phyloP scores from a whole-genome alignment of 352 stramenopile species.

The Chrysophaeum taylorii region DNA sequence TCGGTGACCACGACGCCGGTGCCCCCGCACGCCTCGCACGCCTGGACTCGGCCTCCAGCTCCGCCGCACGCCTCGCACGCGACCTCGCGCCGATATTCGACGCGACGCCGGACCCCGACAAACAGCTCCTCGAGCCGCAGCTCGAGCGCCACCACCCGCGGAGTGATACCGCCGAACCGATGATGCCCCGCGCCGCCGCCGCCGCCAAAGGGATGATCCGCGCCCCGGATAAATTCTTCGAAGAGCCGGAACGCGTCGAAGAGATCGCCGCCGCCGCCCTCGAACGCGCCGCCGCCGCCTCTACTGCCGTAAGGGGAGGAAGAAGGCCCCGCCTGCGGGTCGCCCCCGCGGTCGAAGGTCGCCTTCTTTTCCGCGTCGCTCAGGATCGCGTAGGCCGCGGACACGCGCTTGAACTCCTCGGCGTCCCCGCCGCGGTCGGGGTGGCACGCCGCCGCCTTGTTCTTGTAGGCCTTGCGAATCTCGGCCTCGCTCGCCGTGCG shows the following conservation, averaged over 20 bases:
- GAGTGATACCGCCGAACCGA: neutral
- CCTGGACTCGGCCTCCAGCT: neutral
- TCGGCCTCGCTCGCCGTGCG: constrained; percentile 29
- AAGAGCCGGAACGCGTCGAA: neutral
- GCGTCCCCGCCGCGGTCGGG: constrained; percentile 65
- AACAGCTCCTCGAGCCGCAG: constrained; percentile 4
- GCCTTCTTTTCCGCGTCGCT: neutral
- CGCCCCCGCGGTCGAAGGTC: neutral
- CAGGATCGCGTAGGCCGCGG: constrained; percentile 65
- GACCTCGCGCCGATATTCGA: neutral
- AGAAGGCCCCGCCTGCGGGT: neutral
- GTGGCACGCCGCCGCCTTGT: constrained; percentile 63
- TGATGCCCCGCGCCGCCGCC: neutral
- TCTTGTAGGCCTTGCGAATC: constrained; percentile 80
- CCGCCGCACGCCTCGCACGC: neutral
- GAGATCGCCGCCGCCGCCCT: neutral
- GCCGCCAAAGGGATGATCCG: neutral
- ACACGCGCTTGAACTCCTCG: constrained; percentile 66
- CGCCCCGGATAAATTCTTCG: neutral
- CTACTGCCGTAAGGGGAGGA: neutral
- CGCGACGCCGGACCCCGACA: neutral
- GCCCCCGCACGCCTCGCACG: neutral
- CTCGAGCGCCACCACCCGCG: neutral
- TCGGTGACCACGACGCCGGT: neutral
- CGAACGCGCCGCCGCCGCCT: neutral